Evolutionary conservation across 352 stramenopile species (phyloP), one percentile per base, ranked within the genome.

Genomic region (Phytophthora nicotianae): DNA sequence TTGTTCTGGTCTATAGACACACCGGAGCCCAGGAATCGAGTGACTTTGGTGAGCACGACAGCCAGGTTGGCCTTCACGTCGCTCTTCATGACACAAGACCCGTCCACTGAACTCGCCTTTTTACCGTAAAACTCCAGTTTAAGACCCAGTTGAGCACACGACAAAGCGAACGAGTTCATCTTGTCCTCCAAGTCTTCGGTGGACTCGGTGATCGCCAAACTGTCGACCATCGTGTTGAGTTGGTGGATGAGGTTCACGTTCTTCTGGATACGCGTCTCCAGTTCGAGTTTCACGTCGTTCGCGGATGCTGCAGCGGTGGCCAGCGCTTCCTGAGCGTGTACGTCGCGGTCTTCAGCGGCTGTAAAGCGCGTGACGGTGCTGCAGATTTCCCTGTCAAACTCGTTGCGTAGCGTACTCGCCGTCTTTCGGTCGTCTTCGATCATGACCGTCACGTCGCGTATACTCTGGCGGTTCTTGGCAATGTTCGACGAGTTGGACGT

Each of bases 1-100:
- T 80, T 81, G 62, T 86, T 90, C 49, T 88, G 75, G 27, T 90
- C 81, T 33, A 90, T 85, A 5, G 74, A 62, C 1, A 90, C 79
- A 0, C 77, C 68, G 0, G 81, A 76, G 5, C 77, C 79, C 3
- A 90, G 58, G 52, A 90, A 90, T 2, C 78, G 81, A 6, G 87
- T 70, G 32, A 85, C 58, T 35, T 86, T 87, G 10, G 77, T 66
- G 5, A 90, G 48, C 29, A 87, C 50, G 41, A 86, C 50, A 1
- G 81, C 81, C 14, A 90, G 38, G 5, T 75, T 78, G 0, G 45
- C 58, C 20, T 83, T 79, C n/a, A 57, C 56, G 32, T 68, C 70
- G 20, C 46, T 50, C 29, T 64, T 56, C 56, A 64, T 64, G 56
- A 66, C 49, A 19, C 62, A 70, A 5, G 49, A 26, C 1, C 62